These are phyloP conservation scores for Metschnikowia bowlesiae DNA, from an alignment of 805 yeast genomes.

Conservation along the genomic window DNA sequence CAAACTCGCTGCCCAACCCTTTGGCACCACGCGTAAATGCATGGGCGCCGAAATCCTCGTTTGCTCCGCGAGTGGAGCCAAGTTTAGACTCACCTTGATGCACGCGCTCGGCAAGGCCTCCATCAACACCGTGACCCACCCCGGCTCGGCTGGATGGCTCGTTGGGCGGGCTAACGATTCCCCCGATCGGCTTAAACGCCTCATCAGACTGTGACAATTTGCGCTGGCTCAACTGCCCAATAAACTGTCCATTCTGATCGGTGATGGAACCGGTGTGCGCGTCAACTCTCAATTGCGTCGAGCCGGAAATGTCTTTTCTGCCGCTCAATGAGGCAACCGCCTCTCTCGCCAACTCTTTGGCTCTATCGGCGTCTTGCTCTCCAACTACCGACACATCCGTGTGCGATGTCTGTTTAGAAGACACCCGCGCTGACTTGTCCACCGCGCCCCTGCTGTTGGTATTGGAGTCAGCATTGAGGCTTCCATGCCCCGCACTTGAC, in stretches of 20 bases:
- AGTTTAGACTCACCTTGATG: background rate
- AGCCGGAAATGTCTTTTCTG: conserved; percentile 20
- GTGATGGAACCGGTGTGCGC: conserved; percentile 27
- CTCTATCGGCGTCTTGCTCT: conserved; percentile 20
- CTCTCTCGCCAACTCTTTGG: conserved; percentile 24
- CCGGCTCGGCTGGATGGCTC: background rate
- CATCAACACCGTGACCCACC: background rate
- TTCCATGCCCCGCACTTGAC: background rate
- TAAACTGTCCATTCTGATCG: conserved; percentile 24
- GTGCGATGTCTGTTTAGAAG: background rate
- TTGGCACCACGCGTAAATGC: background rate
- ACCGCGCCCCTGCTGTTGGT: background rate
- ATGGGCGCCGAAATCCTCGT: background rate
- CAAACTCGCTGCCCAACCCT: background rate
- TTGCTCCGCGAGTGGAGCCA: background rate
- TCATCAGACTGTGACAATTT: conserved; percentile 10
- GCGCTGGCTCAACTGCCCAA: conserved; percentile 14
- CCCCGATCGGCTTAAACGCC: conserved; percentile 5
- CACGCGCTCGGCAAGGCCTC: background rate
- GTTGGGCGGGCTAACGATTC: conserved; percentile 7
- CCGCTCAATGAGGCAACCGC: conserved; percentile 24
- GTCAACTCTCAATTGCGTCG: conserved; percentile 26
- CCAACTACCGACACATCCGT: conserved; percentile 32
- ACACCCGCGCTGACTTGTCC: background rate
- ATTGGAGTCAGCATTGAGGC: background rate